phyloP scores from a whole-genome alignment of 345 rosid genomes.

The Syzygium jambos region DNA sequence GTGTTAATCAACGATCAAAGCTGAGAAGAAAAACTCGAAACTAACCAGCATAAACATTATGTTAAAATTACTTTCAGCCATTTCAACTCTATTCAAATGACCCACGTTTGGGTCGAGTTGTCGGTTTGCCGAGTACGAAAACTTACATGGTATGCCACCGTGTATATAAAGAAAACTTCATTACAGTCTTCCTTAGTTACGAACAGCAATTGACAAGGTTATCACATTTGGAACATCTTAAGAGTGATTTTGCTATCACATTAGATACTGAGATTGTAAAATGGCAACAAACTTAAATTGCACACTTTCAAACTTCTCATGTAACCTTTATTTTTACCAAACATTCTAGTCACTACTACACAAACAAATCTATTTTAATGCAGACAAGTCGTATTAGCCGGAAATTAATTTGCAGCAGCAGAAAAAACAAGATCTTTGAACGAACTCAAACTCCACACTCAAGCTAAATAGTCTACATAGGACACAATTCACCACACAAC shows the following conservation, averaged over 20 bases:
- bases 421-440: neutral
- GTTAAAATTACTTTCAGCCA: neutral
- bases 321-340: neutral
- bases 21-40: neutral
- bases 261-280: neutral
- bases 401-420: neutral
- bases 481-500: neutral
- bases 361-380: neutral
- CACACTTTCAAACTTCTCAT: neutral
- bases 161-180: neutral
- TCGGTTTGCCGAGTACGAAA: neutral
- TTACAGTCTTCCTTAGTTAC: neutral
- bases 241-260: neutral
- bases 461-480: neutral
- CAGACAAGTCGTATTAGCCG: neutral
- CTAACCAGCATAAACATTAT: neutral
- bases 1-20: neutral
- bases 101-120: neutral
- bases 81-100: neutral
- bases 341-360: neutral
- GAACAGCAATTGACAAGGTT: neutral
- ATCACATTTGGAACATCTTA: neutral
- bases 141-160: neutral
- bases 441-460: neutral
- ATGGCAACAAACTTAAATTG: neutral